Percentiles rank a stretch among this genome's conserved stretches.
Evolutionary conservation across 2,329 filamentous ascomycete species (phyloP).

Genomic region (Colletotrichum ledebouriae): DNA sequence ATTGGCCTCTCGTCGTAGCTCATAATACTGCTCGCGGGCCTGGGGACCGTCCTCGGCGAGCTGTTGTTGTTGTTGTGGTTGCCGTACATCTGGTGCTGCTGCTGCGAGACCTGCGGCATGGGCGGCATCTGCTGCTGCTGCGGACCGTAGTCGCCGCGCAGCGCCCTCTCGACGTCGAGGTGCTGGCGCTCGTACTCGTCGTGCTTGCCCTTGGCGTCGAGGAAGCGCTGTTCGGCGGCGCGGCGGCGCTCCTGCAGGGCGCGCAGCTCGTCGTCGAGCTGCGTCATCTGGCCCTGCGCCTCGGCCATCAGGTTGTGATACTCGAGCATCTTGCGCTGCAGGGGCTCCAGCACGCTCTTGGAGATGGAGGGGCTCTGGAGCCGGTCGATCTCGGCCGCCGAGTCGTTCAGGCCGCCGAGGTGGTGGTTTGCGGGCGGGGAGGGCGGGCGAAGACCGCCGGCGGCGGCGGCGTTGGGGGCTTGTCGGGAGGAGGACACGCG

Average conservation of each 20-base stretch:
- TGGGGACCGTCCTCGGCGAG: conserved; percentile 27
- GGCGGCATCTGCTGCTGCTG: conserved; percentile 19
- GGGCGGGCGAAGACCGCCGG: conserved; percentile 16
- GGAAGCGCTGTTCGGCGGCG: conserved; percentile 56
- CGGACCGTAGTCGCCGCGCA: conserved; percentile 53
- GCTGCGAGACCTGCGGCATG: conserved; percentile 17
- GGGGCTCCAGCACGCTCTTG: conserved; percentile 59
- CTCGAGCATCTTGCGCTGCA: conserved; percentile 60
- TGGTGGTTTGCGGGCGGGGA: conserved; percentile 10
- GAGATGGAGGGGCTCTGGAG: conserved; percentile 59
- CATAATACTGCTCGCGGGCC: conserved; percentile 39
- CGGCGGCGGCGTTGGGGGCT: conserved; percentile 6
- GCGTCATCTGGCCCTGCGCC: conserved; percentile 57
- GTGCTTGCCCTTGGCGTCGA: conserved; percentile 59
- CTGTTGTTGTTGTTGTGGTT: conserved; percentile 11
- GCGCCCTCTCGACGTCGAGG: conserved; percentile 56
- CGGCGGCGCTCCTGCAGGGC: conserved; percentile 56
- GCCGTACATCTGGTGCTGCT: conserved; percentile 34
- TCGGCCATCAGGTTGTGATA: conserved; percentile 58
- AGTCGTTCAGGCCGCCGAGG: conserved; percentile 14
- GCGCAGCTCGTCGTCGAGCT: conserved; percentile 59
- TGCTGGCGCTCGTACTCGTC: conserved; percentile 60
- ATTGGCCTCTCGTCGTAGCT: conserved; percentile 42
- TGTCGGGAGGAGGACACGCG: conserved; percentile 4
- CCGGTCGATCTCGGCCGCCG: conserved; percentile 53